Percentiles rank a stretch among this genome's conserved stretches.
These are phyloP conservation scores for Alternaria solani DNA, from an alignment of 2,329 filamentous ascomycete genomes.

Conservation along the genomic window DNA sequence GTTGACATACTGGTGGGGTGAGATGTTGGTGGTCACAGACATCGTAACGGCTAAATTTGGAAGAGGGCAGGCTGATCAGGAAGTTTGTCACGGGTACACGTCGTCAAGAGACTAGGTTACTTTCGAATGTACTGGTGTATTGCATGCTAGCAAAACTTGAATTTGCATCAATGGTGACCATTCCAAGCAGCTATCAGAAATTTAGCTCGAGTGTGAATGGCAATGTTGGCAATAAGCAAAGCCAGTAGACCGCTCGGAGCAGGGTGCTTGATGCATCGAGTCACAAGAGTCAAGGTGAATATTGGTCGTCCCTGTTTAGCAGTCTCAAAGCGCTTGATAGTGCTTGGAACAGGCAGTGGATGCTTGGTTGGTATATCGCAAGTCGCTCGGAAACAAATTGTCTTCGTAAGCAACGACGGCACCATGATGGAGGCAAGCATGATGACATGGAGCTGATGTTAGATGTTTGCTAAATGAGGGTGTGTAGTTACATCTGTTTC, in stretches of 20 bases:
- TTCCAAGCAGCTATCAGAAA: background rate
- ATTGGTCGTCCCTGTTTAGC: too few relatives aligned
- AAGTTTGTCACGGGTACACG: background rate
- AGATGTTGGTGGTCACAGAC: background rate
- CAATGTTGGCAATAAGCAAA: background rate
- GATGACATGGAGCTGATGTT: background rate
- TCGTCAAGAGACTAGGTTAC: rapidly evolving
- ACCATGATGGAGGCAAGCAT: background rate
- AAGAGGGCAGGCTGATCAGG: background rate
- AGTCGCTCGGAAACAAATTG: background rate
- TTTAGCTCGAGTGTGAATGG: background rate
- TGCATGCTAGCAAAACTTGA: too few relatives aligned
- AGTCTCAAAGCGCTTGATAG: background rate
- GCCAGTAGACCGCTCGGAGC: background rate
- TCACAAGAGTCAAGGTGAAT: background rate
- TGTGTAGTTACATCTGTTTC: background rate
- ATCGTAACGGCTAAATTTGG: background rate
- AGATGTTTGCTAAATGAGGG: conserved; percentile 4
- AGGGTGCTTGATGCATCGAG: background rate
- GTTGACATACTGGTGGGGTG: background rate
- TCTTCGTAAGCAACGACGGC: background rate
- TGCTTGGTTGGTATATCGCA: background rate
- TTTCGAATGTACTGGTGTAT: background rate
- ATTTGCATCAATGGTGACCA: background rate
- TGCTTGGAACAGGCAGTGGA: background rate